Base-by-base conservation (phyloP, 306 rosid genomes). In the Vicia sativa region DNA sequence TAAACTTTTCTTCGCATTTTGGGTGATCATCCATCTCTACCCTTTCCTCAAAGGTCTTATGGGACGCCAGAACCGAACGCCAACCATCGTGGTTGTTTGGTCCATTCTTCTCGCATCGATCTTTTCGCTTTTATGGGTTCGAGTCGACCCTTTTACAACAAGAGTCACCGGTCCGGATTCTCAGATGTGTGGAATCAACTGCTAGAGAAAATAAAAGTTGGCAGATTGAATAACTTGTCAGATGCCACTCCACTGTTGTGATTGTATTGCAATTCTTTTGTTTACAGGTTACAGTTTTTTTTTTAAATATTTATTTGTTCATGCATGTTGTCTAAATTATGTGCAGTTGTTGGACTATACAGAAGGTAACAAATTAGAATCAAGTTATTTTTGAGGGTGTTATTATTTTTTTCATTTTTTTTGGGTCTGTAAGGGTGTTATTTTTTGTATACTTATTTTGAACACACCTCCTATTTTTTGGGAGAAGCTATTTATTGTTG, bases 41-140 rank as follows among this genome's bases (percentile, higher is more conserved):
- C 98, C 98, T 8, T 93, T 93, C 90, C 93, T 93, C 74, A 93
- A 93, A 73, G 98, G 98, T 90, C 87, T 93, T 46, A 90, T 93
- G 98, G 98, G 98, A 57, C 88, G 98, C 49, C 98, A 93, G 81
- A 93, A 93, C 78, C 60, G 98, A 44, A 93, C 96, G 0, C 98
- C 98, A 0, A 93, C 98, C 74, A 88, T 93, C 13, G 98, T 93
- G 11, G 88, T 93, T 2, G 96, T 93, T 15, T 93, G 98, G 98
- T 90, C 97, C 13, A 79, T 93, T 68, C 86, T 93, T 0, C 95
- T 93, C 54, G 98, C 98, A 23, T 93, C 98, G 39, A 93, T 93
- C 63, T 93, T 93, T 87, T 93, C 98, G 2, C 77, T 93, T 55
- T 63, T 93, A 25, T 93, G 98, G 98, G 98, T 93, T 53, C 61